Evolutionary conservation across 2,329 filamentous ascomycete species (phyloP), one percentile per base, ranked within the genome.

Genomic region (Clarireedia monteithiana): DNA sequence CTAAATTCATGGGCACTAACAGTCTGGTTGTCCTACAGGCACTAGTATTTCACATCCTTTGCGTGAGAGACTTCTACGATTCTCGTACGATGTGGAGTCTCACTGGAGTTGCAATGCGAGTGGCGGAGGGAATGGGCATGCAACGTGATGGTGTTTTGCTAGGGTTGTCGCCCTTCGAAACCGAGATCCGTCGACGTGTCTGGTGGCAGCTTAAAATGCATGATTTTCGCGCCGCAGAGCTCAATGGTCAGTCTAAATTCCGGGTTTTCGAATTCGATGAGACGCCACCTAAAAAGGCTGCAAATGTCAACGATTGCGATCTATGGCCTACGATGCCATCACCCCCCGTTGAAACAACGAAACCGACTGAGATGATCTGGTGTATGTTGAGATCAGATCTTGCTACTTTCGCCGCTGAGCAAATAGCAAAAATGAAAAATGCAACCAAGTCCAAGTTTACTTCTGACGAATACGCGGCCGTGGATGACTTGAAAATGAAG

Each of bases 171-270:
- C 80, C 82, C 0, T 85, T 85, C 62, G 83, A 87, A 63, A 79
- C 79, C 2, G 83, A 88, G 65, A 86, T 87, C 75, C 77, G 83
- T n/a, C 73, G 84, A 45, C 74, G 84, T 6, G 73, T 86, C 20
- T 88, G 84, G 84, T 85, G 82, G 82, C 77, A 82, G 64, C 77
- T 86, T 26, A 73, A 82, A 49, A 71, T 84, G 55, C 72, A 81
- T 52, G 82, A 85, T 59, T 78, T 46, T 23, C 55, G 55, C n/a
- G 50, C 47, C 12, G 53, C 59, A 14, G 54, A 60, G 23, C 56
- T 59, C 24, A 55, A 54, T 57, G 57, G 57, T 24, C 50, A 49
- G 2, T 17, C 26, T 24, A 64, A 64, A n/a, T 62, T 67, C 48
- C 47, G 48, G 3, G 10, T 34, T 34, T 12, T 34, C 30, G 30